These are phyloP conservation scores for Macrophomina phaseolina DNA, from an alignment of 2,329 filamentous ascomycete genomes.

Conservation along the genomic window DNA sequence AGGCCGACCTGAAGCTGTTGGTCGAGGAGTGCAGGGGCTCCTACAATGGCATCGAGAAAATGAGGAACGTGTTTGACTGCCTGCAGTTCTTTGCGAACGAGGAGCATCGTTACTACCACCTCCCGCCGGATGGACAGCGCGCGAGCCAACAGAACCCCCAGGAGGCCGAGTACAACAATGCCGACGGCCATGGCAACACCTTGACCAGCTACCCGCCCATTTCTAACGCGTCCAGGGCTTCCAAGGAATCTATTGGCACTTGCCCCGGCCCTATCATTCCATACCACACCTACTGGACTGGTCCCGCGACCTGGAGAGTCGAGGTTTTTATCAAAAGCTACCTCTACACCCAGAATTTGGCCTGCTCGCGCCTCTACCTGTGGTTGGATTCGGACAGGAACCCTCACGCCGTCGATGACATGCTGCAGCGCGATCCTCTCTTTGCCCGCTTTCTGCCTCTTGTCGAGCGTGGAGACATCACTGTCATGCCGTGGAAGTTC, in stretches of 20 bases:
- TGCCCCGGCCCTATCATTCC: constrained; percentile 63
- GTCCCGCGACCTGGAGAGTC: constrained; percentile 62
- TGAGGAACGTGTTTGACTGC: constrained; percentile 60
- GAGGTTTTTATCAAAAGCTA: constrained; percentile 64
- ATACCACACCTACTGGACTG: constrained; percentile 64
- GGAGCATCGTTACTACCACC: constrained; percentile 57
- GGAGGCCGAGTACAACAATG: constrained; percentile 49
- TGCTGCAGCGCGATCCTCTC: constrained; percentile 58
- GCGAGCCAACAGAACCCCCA: constrained; percentile 51
- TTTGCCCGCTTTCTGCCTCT: constrained; percentile 61
- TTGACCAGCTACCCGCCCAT: constrained; percentile 45
- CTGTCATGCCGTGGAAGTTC: constrained; percentile 60
- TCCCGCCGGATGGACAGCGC: constrained; percentile 49
- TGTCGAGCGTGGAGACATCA: constrained; percentile 59
- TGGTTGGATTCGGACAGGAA: constrained; percentile 62
- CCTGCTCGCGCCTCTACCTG: constrained; percentile 59
- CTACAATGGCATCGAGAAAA: constrained; percentile 60
- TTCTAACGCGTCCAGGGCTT: constrained; percentile 42
- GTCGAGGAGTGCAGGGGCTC: constrained; percentile 61
- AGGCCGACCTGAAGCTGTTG: constrained; percentile 58
- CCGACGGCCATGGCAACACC: constrained; percentile 50
- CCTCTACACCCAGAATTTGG: constrained; percentile 62
- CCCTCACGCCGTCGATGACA: constrained; percentile 56
- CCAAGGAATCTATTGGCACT: constrained; percentile 52
- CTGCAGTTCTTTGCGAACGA: constrained; percentile 57